Evolutionary conservation across 1,284 basidiomycete genomes (phyloP).

Genomic region (Apiotrichum veenhuisii): DNA sequence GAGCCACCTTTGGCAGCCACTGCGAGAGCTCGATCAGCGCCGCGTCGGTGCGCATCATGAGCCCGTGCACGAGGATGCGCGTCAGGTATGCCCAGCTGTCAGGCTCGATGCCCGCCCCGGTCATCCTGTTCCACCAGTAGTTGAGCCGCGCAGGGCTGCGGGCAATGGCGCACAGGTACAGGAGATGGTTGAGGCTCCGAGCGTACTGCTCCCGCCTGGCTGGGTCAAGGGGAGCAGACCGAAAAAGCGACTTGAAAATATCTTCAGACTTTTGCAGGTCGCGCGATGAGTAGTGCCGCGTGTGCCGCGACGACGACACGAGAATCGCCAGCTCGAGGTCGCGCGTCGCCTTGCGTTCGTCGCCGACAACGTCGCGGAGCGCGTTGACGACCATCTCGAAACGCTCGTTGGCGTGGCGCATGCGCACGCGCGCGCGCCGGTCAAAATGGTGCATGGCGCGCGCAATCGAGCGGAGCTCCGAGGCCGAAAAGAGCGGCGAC

Average conservation of each 20-base stretch:
- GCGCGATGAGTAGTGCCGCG: slow-evolving; percentile 5
- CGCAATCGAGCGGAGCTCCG: slow-evolving; percentile 26
- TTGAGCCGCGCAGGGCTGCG: slow-evolving; percentile 19
- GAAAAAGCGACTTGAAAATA: slow-evolving; percentile 18
- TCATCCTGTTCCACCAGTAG: slow-evolving; percentile 27
- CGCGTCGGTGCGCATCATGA: slow-evolving; percentile 5
- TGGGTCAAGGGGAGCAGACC: slow-evolving; percentile 6
- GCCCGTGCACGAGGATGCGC: slow-evolving; percentile 15
- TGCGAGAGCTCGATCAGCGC: slow-evolving; percentile 7
- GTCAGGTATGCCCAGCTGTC: slow-evolving; percentile 27
- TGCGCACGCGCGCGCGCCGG: slow-evolving; percentile 5
- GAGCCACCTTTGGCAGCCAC: slow-evolving; percentile 6
- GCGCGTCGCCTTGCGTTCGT: slow-evolving; percentile 7
- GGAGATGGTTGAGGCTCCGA: slow-evolving; percentile 31
- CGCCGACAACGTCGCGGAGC: slow-evolving; percentile 21
- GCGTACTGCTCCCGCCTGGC: slow-evolving; percentile 14
- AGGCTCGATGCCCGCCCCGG: slow-evolving; percentile 17
- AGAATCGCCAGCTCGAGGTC: slow-evolving; percentile 22
- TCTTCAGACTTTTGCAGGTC: slow-evolving; percentile 22
- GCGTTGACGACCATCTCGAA: slow-evolving; percentile 24
- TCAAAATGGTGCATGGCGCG: slow-evolving; percentile 18
- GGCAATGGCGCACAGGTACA: slow-evolving; percentile 31
- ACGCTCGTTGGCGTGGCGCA: slow-evolving; percentile 16
- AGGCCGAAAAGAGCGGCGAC: slow-evolving; percentile 25
- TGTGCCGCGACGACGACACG: slow-evolving; percentile 7